Conservation (phyloP, 139 green algal genomes). For the Chlamydomonas sp. region DNA sequence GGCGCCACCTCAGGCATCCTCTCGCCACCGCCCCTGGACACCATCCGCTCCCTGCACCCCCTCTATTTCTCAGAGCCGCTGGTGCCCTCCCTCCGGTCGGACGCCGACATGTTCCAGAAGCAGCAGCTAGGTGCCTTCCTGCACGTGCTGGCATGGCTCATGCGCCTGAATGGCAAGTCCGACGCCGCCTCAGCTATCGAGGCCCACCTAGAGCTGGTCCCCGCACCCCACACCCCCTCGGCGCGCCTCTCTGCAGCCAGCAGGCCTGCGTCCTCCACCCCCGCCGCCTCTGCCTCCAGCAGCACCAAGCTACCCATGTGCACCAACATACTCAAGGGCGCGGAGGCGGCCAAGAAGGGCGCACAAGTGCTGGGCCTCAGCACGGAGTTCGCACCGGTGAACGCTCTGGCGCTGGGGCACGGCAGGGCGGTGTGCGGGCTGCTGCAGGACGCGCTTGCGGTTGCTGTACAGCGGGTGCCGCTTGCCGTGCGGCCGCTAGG, state of each 20-base stretch:
- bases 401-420: slow-evolving; percentile 45
- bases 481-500: slow-evolving; percentile 7
- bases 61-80: slow-evolving; percentile 58
- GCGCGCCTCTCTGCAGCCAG: not conserved
- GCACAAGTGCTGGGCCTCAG: slow-evolving; percentile 43
- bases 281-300: not conserved
- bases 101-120: slow-evolving; percentile 44
- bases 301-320: slow-evolving; percentile 6
- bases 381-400: slow-evolving; percentile 51
- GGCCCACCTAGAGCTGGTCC: slow-evolving; percentile 26
- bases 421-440: slow-evolving; percentile 46
- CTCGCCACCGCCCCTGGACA: slow-evolving; percentile 9
- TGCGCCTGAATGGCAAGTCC: slow-evolving; percentile 32
- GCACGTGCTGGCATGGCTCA: slow-evolving; percentile 47
- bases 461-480: slow-evolving; percentile 4
- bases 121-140: slow-evolving; percentile 56
- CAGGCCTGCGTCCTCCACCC: not conserved
- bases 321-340: slow-evolving; percentile 53
- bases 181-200: slow-evolving; percentile 31
- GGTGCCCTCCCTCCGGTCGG: slow-evolving; percentile 29
- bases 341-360: slow-evolving; percentile 47
- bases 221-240: slow-evolving; percentile 5
- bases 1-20: not conserved
- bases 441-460: slow-evolving; percentile 42
- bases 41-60: slow-evolving; percentile 52